A percentile compares a stretch with the other conserved stretches of the same genome.
Evolutionary conservation across 2,329 filamentous ascomycete species (phyloP).

Genomic region (Biscogniauxia mediterranea): DNA sequence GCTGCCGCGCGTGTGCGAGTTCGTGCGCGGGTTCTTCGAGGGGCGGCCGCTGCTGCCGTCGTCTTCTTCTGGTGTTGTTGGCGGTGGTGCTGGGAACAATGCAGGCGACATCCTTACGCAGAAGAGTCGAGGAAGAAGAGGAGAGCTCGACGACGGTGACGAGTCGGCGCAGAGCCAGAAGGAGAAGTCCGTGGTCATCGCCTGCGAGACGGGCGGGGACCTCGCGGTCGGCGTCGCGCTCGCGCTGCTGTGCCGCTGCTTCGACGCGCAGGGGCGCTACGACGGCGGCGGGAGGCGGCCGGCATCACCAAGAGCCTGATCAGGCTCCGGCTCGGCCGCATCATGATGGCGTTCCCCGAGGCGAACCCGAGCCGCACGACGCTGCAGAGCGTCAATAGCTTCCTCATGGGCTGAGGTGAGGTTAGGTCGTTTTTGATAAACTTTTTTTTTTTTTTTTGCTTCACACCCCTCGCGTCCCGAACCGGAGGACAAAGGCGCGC

Average conservation of each 20-base stretch:
- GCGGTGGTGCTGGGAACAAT: no score
- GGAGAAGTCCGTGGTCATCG: constrained; percentile 40
- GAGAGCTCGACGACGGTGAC: constrained; percentile 1
- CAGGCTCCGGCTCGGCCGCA: constrained; percentile 73
- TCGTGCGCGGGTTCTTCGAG: constrained; percentile 45
- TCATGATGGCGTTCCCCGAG: constrained; percentile 75
- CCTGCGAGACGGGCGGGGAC: constrained; percentile 77
- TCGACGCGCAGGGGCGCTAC: constrained; percentile 58
- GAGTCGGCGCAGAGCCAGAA: background rate
- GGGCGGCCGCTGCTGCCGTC: background rate
- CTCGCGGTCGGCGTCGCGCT: constrained; percentile 76
- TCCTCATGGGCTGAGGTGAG: constrained; percentile 61
- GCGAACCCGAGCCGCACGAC: constrained; percentile 83
- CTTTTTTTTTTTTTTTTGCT: no score
- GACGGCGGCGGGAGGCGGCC: constrained; percentile 5
- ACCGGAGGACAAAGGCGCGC: no score
- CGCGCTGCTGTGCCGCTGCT: constrained; percentile 71
- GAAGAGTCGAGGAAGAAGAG: background rate
- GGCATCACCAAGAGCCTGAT: constrained; percentile 72
- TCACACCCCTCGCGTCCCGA: no score
- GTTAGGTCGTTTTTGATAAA: background rate
- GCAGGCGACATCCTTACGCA: no score
- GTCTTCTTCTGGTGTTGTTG: background rate
- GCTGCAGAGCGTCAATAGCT: constrained; percentile 88
- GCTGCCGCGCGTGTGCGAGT: constrained; percentile 60